Evolutionary conservation across 352 stramenopile species (phyloP), one percentile per base, ranked within the genome.

Genomic region (Aphanomyces invadans): DNA sequence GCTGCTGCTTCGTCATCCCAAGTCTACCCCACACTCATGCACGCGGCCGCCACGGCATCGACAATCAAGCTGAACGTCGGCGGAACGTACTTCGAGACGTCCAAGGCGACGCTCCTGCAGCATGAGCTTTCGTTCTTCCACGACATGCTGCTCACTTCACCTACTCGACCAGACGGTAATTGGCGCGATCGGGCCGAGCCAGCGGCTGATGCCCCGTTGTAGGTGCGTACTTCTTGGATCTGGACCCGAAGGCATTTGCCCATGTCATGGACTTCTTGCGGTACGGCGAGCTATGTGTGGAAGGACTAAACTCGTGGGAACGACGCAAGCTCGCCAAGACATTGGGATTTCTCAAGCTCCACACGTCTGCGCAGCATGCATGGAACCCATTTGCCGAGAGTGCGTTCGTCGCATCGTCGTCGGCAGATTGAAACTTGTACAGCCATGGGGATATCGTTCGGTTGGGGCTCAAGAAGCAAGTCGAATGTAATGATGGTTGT

Each of bases 121-220:
- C 60, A 67, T 21, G 60, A 67, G 23, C 28, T 56, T 26, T 67
- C 60, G 11, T 57, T 67, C 17, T 67, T 67, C 25, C 60, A 67
- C 36, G 28, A 53, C 36, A 21, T 67, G 10, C 38, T 67, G 5
- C 42, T 59, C n/a, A 29, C 17, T 12, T 9, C 42, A 3, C 60
- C 23, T 7, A 11, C 60, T 32, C 29, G 60, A 7, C 19, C 9
- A 2, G 46, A 67, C 17, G 59, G 59, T 65, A 42, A 33, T n/a
- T n/a, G n/a, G 46, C 15, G 26, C 32, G 21, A 15, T 36, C 42
- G n/a, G n/a, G n/a, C n/a, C n/a, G n/a, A n/a, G n/a, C n/a, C n/a
- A n/a, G n/a, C n/a, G n/a, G n/a, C n/a, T n/a, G n/a, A n/a, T n/a
- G n/a, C n/a, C n/a, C 10, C 38, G 12, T 42, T 31, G 28, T 67